These are phyloP conservation scores for Adansonia grandidieri DNA, from an alignment of 441 rosid genomes.

Conservation along the genomic window DNA sequence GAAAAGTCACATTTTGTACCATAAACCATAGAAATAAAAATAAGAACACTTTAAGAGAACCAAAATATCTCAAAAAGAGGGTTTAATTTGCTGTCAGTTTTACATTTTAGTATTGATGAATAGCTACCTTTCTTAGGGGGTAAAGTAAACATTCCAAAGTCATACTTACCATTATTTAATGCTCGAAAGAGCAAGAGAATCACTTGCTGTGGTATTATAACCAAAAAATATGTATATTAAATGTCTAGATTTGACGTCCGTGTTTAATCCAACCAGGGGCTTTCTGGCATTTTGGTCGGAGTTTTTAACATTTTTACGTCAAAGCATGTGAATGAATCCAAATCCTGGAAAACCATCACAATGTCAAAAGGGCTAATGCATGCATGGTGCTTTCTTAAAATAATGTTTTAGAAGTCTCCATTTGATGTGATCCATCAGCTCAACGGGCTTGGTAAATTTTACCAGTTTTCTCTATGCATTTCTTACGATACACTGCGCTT, in stretches of 20 bases:
- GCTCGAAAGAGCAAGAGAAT: neutral
- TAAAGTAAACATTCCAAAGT: neutral
- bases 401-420: neutral
- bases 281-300: neutral
- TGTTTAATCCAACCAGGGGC: neutral
- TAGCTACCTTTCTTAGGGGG: neutral
- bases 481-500: neutral
- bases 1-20: neutral
- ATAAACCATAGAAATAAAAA: neutral
- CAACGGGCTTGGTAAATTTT: neutral
- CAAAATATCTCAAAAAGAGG: neutral
- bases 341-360: constrained; percentile 11
- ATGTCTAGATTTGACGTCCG: neutral
- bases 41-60: neutral
- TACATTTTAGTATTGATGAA: neutral
- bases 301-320: neutral
- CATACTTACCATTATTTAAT: too few species aligned
- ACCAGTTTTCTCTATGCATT: neutral
- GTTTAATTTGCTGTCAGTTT: neutral
- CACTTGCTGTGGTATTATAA: neutral
- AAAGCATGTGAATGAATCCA: neutral
- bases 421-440: neutral
- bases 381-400: neutral
- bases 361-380: neutral
- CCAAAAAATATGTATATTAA: neutral